Base-by-base conservation (phyloP, 352 stramenopile genomes). In the Pythium phragmiticola region DNA sequence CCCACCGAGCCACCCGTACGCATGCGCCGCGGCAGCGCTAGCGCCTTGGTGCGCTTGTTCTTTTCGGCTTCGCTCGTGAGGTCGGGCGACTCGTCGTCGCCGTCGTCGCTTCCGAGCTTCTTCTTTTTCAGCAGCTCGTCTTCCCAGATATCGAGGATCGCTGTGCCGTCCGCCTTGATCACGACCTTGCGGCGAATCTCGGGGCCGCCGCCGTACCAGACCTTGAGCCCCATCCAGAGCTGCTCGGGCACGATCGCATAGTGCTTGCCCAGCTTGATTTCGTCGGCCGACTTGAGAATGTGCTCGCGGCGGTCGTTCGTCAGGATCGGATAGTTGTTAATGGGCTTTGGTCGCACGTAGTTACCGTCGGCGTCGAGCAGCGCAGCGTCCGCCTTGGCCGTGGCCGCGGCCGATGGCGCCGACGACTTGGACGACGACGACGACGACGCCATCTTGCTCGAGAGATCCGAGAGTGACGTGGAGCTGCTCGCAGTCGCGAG, bases 161-260 rank as follows among this genome's bases (percentile, higher is more conserved):
- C 66, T 9, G 83, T 74, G 14, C 87, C 87, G 57, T 80, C 78
- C 16, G 72, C 67, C 19, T 75, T 73, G 64, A 83, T 64, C 4
- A 96, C 75, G 13, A 98, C 92, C n/a, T 79, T 82, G 6, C 92
- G 80, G 48, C 84, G 79, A 55, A 98, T 82, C 57, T 93, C 78
- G 1, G 93, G 93, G 0, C 89, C 92, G 26, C 90, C 93, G 37
- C 89, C 87, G 63, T 98, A 98, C 93, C 93, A 98, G 9, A 88
- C 59, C 59, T 97, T 94, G 7, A 98, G 72, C 30, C 82, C 88
- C 67, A 94, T 89, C 88, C 87, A 98, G 9, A 97, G 74, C 54
- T 89, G 82, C 61, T 94, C 87, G 23, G 76, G 81, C 28, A 98
- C 82, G 6, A 98, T 80, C 21, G 94, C 75, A 65, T 92, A 96